A percentile compares a stretch with the other conserved stretches of the same genome.
Evolutionary conservation across 2,329 filamentous ascomycete species (phyloP).

Genomic region (Hypoxylon sp.): DNA sequence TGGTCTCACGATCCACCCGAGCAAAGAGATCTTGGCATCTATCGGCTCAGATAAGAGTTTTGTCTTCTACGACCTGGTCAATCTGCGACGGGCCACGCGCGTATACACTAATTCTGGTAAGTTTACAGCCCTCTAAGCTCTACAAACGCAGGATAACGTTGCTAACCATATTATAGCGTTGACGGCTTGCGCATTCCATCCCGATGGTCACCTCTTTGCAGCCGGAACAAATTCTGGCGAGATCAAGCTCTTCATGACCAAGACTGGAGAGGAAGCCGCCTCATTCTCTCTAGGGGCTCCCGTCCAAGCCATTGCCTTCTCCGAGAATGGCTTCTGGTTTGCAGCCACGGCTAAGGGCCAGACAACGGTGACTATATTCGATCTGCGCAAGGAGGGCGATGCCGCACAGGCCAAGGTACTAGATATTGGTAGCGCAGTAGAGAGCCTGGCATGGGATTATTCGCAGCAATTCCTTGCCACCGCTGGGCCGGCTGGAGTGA

Average conservation of each 20-base stretch:
- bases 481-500: conserved; percentile 82
- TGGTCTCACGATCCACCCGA: conserved; percentile 83
- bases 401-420: conserved; percentile 85
- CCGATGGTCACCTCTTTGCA: conserved; percentile 94
- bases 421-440: conserved; percentile 83
- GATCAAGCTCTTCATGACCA: conserved; percentile 91
- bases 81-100: conserved; percentile 77
- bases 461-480: conserved; percentile 92
- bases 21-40: conserved; percentile 85
- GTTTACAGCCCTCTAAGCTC: conserved; percentile 52
- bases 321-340: conserved; percentile 97
- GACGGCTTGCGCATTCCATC: conserved; percentile 87
- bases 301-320: conserved; percentile 84
- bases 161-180: conserved; percentile 66
- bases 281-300: conserved; percentile 78
- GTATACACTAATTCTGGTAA: conserved; percentile 84
- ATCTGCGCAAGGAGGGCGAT: conserved; percentile 91
- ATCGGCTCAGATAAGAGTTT: conserved; percentile 94
- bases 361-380: conserved; percentile 86
- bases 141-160: conserved; percentile 17
- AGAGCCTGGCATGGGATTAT: conserved; percentile 89
- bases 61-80: conserved; percentile 84
- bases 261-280: conserved; percentile 80
- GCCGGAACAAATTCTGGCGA: conserved; percentile 83
- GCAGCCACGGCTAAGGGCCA: conserved; percentile 84